These are phyloP conservation scores for Elsinoe ampelina DNA, from an alignment of 2,329 filamentous ascomycete genomes.

Conservation along the genomic window DNA sequence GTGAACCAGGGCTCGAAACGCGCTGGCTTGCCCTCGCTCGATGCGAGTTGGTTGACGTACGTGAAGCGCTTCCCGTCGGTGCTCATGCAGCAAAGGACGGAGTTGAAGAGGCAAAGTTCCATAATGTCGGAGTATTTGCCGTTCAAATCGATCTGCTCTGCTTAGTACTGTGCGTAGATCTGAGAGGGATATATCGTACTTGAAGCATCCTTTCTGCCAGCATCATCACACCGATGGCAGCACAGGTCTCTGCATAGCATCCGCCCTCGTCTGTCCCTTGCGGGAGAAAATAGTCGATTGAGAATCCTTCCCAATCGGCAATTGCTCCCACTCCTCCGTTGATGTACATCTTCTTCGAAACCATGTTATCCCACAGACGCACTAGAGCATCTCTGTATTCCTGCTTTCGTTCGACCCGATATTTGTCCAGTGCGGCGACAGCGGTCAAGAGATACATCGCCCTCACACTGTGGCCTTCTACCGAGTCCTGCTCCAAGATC, in stretches of 20 bases:
- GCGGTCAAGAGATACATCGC: constrained; percentile 53
- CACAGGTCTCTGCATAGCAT: constrained; percentile 55
- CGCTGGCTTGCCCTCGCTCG: constrained; percentile 42
- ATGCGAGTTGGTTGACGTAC: constrained; percentile 53
- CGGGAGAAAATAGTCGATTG: constrained; percentile 49
- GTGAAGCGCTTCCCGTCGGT: constrained; percentile 49
- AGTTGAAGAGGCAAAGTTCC: constrained; percentile 54
- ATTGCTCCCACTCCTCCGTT: constrained; percentile 53
- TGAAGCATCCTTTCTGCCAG: constrained; percentile 48
- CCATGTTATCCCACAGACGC: constrained; percentile 52
- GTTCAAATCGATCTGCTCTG: constrained; percentile 38
- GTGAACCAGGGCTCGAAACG: constrained; percentile 49
- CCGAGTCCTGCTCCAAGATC: constrained; percentile 43
- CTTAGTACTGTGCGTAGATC: not conserved
- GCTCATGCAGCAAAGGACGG: constrained; percentile 49
- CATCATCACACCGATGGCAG: constrained; percentile 52
- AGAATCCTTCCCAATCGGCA: constrained; percentile 53
- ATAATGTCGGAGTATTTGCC: constrained; percentile 49
- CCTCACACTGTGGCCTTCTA: constrained; percentile 52
- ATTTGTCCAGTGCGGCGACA: constrained; percentile 45
- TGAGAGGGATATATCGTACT: not conserved
- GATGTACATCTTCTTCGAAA: constrained; percentile 52
- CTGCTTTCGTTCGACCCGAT: constrained; percentile 23
- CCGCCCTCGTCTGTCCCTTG: constrained; percentile 52
- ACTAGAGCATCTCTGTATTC: constrained; percentile 32